Percentiles rank a stretch among this genome's conserved stretches.
Evolutionary conservation across 1,284 basidiomycete genomes (phyloP).

Genomic region (Malassezia cuniculi): DNA sequence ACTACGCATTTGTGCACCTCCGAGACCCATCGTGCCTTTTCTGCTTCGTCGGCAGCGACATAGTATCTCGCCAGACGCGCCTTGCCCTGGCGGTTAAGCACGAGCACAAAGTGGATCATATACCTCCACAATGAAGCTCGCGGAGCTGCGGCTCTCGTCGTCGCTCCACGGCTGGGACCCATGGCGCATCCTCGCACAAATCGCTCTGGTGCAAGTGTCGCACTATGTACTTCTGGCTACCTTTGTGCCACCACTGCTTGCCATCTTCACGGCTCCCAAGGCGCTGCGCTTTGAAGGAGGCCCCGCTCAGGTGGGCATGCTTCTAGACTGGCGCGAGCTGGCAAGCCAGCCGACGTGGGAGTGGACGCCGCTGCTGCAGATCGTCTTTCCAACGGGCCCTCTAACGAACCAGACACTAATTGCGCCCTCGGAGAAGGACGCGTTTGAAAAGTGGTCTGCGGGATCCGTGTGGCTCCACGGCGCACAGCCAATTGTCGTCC

Average conservation of each 20-base stretch:
- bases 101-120: slow-evolving; percentile 88
- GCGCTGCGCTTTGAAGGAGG: slow-evolving; percentile 74
- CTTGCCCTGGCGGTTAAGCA: slow-evolving; percentile 94
- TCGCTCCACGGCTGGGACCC: slow-evolving; percentile 16
- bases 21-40: slow-evolving; percentile 72
- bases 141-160: slow-evolving; percentile 10
- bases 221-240: slow-evolving; percentile 14
- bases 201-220: slow-evolving; percentile 6
- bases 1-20: slow-evolving; percentile 92
- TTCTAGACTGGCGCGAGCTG: slow-evolving; percentile 96
- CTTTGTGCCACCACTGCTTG: slow-evolving; percentile 15
- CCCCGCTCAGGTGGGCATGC: slow-evolving; percentile 68
- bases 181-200: slow-evolving; percentile 11
- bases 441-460: slow-evolving; percentile 59
- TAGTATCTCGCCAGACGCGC: slow-evolving; percentile 95
- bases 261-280: slow-evolving; percentile 41
- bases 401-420: too few relatives aligned
- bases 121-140: slow-evolving; percentile 6
- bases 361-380: slow-evolving; percentile 51
- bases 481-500: slow-evolving; percentile 28
- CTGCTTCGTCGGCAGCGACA: slow-evolving; percentile 53
- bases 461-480: slow-evolving; percentile 58
- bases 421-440: slow-evolving; percentile 13
- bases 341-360: slow-evolving; percentile 53
- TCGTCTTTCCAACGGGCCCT: too few relatives aligned